Base-by-base conservation (phyloP, 495 filamentous ascomycete genomes). In the Cairneyella variabilis region DNA sequence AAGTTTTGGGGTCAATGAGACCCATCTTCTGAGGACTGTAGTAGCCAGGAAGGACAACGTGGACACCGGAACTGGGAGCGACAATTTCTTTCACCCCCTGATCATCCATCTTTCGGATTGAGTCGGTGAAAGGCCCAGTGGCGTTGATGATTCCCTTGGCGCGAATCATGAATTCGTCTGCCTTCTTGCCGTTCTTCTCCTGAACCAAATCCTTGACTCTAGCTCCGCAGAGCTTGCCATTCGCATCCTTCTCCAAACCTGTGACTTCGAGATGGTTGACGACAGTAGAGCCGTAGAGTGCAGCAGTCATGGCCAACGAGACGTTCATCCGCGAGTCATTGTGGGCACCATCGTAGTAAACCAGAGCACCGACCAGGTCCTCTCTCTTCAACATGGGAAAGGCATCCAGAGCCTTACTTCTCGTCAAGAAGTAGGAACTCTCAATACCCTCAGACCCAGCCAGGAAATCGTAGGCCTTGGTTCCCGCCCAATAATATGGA, bases 241-340 rank as follows among this genome's bases (percentile, higher is more conserved):
- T 74, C 6, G 72, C 78, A 65, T 93, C 88, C 66, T 96, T 97
- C 51, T 85, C 76, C 38, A 98, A 73, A 21, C 80, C 78, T 1
- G 83, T 95, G 48, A 97, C 91, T 70, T 97, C 90, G 63, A 92
- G 70, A 69, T 98, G 90, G 66, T 96, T 97, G 43, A 95, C 85
- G 17, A 98, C 84, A 3, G 92, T 97, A 39, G 84, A 82, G 39
- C 93, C 93, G 63, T 96, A 97, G 27, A 97, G 75, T 1, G 93
- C 93, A 11, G 91, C 92, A 17, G 93, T 98, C 86, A 96, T 92
- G 9, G 88, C 92, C 41, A 97, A 74, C 7, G 91, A 95, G 36
- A 97, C 90, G 60, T 98, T 98, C 93, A 98, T 98, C 45, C 93
- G 82, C 21, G 93, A 97, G 69, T 98, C 93, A 64, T 97, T 98